phyloP scores from a whole-genome alignment of 495 filamentous ascomycete genomes.

The Trypethelium eluteriae region DNA sequence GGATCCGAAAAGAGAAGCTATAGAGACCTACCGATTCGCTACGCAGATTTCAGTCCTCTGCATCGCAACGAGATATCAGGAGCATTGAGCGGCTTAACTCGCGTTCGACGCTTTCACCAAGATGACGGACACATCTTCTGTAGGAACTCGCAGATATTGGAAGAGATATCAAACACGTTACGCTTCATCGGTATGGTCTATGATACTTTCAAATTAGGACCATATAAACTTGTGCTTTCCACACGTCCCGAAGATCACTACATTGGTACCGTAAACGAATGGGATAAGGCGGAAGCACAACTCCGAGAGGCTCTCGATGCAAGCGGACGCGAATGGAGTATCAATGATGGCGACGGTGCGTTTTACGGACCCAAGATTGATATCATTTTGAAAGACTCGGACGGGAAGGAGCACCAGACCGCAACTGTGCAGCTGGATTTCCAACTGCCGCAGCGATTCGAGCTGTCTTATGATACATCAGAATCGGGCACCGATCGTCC shows the following conservation, averaged over 20 bases:
- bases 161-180: conserved; percentile 71
- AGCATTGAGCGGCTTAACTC: conserved; percentile 74
- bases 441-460: conserved; percentile 80
- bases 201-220: conserved; percentile 61
- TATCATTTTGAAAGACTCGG: conserved; percentile 70
- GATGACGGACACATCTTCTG: conserved; percentile 97
- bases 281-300: conserved; percentile 71
- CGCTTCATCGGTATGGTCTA: conserved; percentile 77
- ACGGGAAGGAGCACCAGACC: conserved; percentile 85
- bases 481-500: conserved; percentile 50
- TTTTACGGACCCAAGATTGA: conserved; percentile 97
- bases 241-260: conserved; percentile 69
- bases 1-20: conserved; percentile 63
- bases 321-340: conserved; percentile 57
- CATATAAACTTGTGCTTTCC: conserved; percentile 70
- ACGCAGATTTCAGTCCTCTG: conserved; percentile 85
- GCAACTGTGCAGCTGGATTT: conserved; percentile 93
- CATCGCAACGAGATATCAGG: conserved; percentile 89
- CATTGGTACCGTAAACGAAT: conserved; percentile 72
- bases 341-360: conserved; percentile 78
- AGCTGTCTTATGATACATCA: conserved; percentile 67
- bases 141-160: conserved; percentile 68
- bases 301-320: conserved; percentile 60
- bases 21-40: conserved; percentile 77
- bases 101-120: conserved; percentile 89